Evolutionary conservation across 768 basidiomycete genomes (phyloP).

Genomic region (Lactarius vividus): DNA sequence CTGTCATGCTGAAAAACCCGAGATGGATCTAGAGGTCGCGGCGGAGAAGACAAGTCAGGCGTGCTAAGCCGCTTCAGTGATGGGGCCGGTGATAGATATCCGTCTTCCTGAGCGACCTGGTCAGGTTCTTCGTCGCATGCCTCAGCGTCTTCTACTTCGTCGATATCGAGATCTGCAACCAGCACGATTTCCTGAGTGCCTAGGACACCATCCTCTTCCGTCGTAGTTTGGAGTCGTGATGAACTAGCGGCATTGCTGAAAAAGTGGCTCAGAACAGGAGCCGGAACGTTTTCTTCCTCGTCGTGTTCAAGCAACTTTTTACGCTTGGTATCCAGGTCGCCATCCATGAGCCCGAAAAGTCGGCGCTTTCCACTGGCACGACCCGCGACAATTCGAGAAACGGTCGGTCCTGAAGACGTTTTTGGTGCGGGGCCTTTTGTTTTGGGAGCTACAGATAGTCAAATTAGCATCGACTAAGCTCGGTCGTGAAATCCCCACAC

Average conservation of each 20-base stretch:
- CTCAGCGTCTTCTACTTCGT: slow-evolving; percentile 42
- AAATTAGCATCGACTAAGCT: neutral
- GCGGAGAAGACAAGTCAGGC: slow-evolving; percentile 65
- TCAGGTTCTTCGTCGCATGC: slow-evolving; percentile 37
- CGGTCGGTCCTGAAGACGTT: slow-evolving; percentile 12
- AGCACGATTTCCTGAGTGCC: slow-evolving; percentile 34
- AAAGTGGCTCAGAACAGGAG: slow-evolving; percentile 26
- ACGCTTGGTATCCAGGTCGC: slow-evolving; percentile 53
- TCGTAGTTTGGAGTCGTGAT: slow-evolving; percentile 1
- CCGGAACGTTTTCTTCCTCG: slow-evolving; percentile 42
- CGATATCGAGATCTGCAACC: slow-evolving; percentile 39
- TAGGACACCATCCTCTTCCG: slow-evolving; percentile 31
- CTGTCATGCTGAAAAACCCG: slow-evolving; percentile 20
- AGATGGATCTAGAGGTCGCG: slow-evolving; percentile 34
- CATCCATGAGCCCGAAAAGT: slow-evolving; percentile 66
- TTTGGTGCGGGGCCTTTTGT: slow-evolving; percentile 17
- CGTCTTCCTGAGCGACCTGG: slow-evolving; percentile 69
- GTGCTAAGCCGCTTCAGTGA: slow-evolving; percentile 50
- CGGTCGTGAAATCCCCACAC: slow-evolving; percentile 30
- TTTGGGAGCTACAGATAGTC: slow-evolving; percentile 21
- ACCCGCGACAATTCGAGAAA: slow-evolving; percentile 38
- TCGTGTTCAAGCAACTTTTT: slow-evolving; percentile 40
- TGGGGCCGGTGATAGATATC: slow-evolving; percentile 72
- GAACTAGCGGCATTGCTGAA: slow-evolving; percentile 21
- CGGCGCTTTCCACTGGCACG: slow-evolving; percentile 75